These are phyloP conservation scores for Penicillium alfredii DNA, from an alignment of 495 filamentous ascomycete species.

Conservation along the genomic window DNA sequence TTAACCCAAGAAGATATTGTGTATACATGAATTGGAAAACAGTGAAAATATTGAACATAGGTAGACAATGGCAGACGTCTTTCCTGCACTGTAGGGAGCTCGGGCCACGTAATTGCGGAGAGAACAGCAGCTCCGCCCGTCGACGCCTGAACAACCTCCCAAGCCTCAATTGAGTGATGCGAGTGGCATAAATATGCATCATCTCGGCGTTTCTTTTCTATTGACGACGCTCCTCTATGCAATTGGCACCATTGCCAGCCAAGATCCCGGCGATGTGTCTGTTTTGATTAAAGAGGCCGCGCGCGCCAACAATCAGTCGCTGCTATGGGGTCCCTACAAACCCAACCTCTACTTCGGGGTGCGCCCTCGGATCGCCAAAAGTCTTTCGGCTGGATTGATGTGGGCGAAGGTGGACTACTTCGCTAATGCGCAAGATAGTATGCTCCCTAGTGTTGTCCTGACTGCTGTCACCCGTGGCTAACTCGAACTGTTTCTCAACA, in stretches of 20 bases:
- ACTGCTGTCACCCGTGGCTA: too few species aligned
- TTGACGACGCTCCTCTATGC: slow-evolving; percentile 28
- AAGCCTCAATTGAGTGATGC: slow-evolving; percentile 21
- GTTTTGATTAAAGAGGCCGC: slow-evolving; percentile 38
- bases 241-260: slow-evolving; percentile 27
- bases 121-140: slow-evolving; percentile 21
- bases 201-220: slow-evolving; percentile 22
- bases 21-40: too few species aligned
- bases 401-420: slow-evolving; percentile 88
- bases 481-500: neutral
- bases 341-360: slow-evolving; percentile 96
- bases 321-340: slow-evolving; percentile 95
- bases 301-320: slow-evolving; percentile 67
- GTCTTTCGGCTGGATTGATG: slow-evolving; percentile 75
- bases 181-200: slow-evolving; percentile 29
- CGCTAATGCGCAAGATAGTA: slow-evolving; percentile 70
- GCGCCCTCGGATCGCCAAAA: slow-evolving; percentile 78
- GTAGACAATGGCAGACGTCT: too few species aligned
- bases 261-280: slow-evolving; percentile 33
- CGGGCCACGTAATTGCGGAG: slow-evolving; percentile 39
- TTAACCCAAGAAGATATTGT: too few species aligned
- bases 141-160: slow-evolving; percentile 9
- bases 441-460: too few species aligned
- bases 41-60: too few species aligned
- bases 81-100: slow-evolving; percentile 18